Base-by-base conservation (phyloP, 2,329 filamentous ascomycete genomes). In the Colletotrichum lindemuthianum region DNA sequence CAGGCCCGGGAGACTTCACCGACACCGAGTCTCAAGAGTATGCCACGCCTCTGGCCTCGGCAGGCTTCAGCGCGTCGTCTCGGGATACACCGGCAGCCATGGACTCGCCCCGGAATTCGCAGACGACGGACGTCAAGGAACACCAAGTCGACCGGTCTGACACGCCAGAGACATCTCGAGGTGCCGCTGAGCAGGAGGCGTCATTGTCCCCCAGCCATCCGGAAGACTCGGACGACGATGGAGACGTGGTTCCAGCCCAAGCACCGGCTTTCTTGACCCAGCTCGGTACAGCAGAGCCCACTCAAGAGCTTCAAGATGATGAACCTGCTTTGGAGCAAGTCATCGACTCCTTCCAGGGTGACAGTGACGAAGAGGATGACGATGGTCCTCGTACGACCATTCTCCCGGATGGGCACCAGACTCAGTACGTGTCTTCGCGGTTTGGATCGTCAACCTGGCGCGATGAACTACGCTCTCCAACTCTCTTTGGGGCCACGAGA, bases 141-240 rank as follows among this genome's bases (percentile, higher is more conserved):
- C 58, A 57, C 5, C 45, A 55, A 39, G 53, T 39, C 2, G 40
- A 53, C 43, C 43, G 24, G 13, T 16, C 43, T 2, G 43, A n/a
- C 8, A n/a, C 8, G 40, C 12, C 10, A 6, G 7, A 10, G 12
- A 11, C 12, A 6, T 8, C 44, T 4, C 41, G 44, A 5, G 34
- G 48, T 34, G n/a, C 24, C 4, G 15, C 54, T 8, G 44, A 13
- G 13, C 58, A 33, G 34, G 41, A 47, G 8, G 48, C 2, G 34
- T 12, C 58, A n/a, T 24, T 24, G 24, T 24, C 24, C 24, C 58
- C 48, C 11, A 41, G 44, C 10, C 53, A 50, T 32, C 63, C 65
- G 24, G 61, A 68, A 6, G 71, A 74, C 39, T 72, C 69, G 4
- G 52, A 65, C 11, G 60, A 60, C 11, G 66, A 40, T 12, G 16